Evolutionary conservation across 345 rosid species (phyloP), one percentile per base, ranked within the genome.

Genomic region (Gossypium australe): DNA sequence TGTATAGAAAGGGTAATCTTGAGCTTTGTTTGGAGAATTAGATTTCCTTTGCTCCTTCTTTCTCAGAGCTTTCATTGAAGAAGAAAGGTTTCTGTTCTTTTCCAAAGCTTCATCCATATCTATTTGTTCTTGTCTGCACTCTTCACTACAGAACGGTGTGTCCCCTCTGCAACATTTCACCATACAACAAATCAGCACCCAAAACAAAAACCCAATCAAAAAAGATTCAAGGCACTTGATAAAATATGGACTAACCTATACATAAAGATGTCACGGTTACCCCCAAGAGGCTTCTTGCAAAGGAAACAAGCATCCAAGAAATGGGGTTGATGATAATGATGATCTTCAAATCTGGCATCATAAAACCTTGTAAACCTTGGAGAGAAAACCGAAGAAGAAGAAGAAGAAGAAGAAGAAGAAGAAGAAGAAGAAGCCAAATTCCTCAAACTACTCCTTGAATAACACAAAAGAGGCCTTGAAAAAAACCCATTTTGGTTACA

Each of bases 81-180:
- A 88, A 53, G 92, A 88, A 7, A 89, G 71, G 75, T 74, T 87
- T 77, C 78, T 16, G 70, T 85, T 92, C 86, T 83, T 89, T 80
- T 88, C 93, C 24, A 77, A 80, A 1, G 86, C 82, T 75, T 87
- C 92, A 70, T 94, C 94, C n/a, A 78, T 80, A 6, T 94, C 92
- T 69, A 94, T 92, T 70, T 89, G 90, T 57, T 92, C 91, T 76
- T 83, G 88, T 68, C 98, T 89, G 80, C 98, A 92, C 83, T 89
- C 97, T 63, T 89, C 96, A 73, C 93, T 90, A 74, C 98, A 92
- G 73, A 92, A 94, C 13, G 97, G 92, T 17, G 86, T 85, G 72
- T 94, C 98, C 70, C 98, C 97, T 90, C 97, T 89, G 90, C 83
- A 27, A 25, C 2, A 55, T 29, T 34, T 48, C 59, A 59, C 43